Percentiles rank a stretch among this genome's conserved stretches.
These are phyloP conservation scores for Nicotiana otophora DNA, from an alignment of 257 asterid genomes.

Conservation along the genomic window DNA sequence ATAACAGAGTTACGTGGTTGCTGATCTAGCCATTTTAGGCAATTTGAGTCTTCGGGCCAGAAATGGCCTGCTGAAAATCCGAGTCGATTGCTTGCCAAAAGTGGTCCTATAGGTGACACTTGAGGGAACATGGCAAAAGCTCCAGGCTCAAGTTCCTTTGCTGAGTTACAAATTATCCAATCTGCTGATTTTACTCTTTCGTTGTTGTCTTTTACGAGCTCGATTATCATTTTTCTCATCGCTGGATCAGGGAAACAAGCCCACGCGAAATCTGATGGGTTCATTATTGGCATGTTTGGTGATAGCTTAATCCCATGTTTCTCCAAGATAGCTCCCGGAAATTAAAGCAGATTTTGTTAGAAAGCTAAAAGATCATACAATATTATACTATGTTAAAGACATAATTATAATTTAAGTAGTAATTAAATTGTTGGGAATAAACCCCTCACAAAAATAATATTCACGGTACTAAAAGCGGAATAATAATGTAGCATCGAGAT, in stretches of 20 bases:
- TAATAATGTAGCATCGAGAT: no score
- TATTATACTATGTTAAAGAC: no score
- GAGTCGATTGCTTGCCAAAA: constrained; percentile 37
- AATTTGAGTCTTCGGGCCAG: constrained; percentile 41
- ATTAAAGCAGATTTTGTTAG: background rate
- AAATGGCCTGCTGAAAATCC: constrained; percentile 42
- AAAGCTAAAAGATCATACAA: background rate
- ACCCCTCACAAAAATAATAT: no score
- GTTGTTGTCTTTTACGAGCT: background rate
- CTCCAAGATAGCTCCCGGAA: constrained; percentile 34
- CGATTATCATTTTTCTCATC: constrained; percentile 25
- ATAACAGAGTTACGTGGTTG: constrained; percentile 37
- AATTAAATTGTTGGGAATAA: no score
- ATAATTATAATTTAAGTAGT: no score
- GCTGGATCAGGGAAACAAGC: constrained; percentile 22
- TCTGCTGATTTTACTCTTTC: constrained; percentile 21
- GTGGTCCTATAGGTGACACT: constrained; percentile 42
- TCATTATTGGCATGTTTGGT: constrained; percentile 42
- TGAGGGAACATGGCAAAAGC: constrained; percentile 26
- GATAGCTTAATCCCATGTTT: constrained; percentile 35
- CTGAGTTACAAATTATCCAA: constrained; percentile 45
- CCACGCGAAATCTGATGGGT: constrained; percentile 34
- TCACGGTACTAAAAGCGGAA: no score
- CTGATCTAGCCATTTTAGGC: constrained; percentile 49
- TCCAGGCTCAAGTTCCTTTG: constrained; percentile 38